Evolutionary conservation across 495 filamentous ascomycete genomes (phyloP), one percentile per base, ranked within the genome.

Genomic region (Gamarada debralockiae): DNA sequence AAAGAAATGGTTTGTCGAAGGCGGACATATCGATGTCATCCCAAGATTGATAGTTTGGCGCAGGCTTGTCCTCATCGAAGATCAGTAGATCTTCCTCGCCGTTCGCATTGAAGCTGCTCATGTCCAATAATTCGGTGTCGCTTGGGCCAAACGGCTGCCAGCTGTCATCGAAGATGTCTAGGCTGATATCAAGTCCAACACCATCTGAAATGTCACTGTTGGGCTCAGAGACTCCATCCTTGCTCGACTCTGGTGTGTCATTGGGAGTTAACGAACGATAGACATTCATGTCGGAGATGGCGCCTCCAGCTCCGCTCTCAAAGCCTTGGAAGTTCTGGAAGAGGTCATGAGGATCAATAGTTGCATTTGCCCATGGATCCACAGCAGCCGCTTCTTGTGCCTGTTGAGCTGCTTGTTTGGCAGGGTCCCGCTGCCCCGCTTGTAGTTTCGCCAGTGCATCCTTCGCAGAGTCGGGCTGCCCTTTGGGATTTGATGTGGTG

Each of bases 221-320:
- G 20, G 73, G 72, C 48, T 81, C 77, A 22, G 76, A 79, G 37
- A 64, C 57, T 4, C 70, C 70, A 47, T 80, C 74, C 57, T 78
- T 78, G 62, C 70, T 73, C 8, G 77, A 81, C 45, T 79, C 77
- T 6, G 77, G 77, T 9, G 77, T 81, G 53, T 79, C 76, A 27
- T 81, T 78, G 0, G 76, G 77, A 39, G 76, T 75, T 37, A 74
- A 64, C 7, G 66, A 67, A 23, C 74, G 68, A 51, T 77, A 78
- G 8, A 71, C 60, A 41, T 57, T 68, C 62, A 75, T 68, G 40
- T 81, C 76, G 0, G 66, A 61, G 42, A 75, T 66, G 5, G 74
- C 62, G 12, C 66, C 73, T 10, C 58, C 57, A n/a, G 65, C 66
- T 29, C 69, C 69, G n/a, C 56, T 60, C 33, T 70, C 67, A 12